Percentiles rank a stretch among this genome's conserved stretches.
Conservation (phyloP, 306 rosid species). For the Biancaea sappan region DNA sequence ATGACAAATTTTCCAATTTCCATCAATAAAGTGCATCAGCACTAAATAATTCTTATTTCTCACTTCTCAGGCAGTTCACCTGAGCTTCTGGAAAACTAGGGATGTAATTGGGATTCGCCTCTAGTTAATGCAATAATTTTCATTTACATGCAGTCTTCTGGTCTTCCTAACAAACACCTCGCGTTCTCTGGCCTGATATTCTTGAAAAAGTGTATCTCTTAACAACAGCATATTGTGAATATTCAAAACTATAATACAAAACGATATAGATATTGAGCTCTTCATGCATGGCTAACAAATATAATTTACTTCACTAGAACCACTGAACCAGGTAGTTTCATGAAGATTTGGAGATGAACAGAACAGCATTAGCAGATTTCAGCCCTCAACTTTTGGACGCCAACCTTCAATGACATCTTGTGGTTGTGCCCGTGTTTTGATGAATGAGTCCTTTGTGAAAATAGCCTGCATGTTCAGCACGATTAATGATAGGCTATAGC, state of each 20-base stretch:
- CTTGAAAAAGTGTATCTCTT: neutral
- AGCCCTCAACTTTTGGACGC: conserved; percentile 89
- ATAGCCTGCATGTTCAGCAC: conserved; percentile 54
- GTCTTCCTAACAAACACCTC: conserved; percentile 28
- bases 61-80: neutral
- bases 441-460: conserved; percentile 80
- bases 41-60: neutral
- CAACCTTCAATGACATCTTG: conserved; percentile 93
- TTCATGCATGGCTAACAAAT: neutral
- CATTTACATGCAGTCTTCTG: conserved; percentile 1
- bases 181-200: conserved; percentile 28
- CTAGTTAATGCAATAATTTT: conserved; percentile 22
- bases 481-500: conserved; percentile 20
- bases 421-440: conserved; percentile 67
- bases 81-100: conserved; percentile 2
- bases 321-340: conserved; percentile 7
- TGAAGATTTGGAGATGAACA: conserved; percentile 7
- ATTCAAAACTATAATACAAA: conserved; percentile 27
- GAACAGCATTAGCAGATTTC: conserved; percentile 22
- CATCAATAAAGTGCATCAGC: neutral
- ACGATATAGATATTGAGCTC: conserved; percentile 3
- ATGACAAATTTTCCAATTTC: neutral
- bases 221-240: neutral
- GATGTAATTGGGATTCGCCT: conserved; percentile 5
- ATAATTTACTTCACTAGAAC: conserved; percentile 19